phyloP scores from a whole-genome alignment of 768 basidiomycete species.

The Cyclocybe aegerita region DNA sequence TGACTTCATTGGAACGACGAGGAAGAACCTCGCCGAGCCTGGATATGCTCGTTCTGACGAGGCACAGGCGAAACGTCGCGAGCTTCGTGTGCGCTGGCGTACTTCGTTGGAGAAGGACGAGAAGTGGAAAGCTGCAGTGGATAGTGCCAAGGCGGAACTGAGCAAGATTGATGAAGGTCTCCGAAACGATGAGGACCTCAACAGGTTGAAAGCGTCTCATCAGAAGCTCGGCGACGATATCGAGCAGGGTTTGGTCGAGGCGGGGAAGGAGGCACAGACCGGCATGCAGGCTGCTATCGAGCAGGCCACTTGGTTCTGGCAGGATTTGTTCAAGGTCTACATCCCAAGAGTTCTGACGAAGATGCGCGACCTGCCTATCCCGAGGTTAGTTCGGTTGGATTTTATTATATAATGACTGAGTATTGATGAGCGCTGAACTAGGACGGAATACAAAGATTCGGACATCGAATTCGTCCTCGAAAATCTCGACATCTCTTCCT shows the following conservation, averaged over 20 bases:
- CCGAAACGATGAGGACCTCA: slow-evolving; percentile 48
- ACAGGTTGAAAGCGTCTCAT: slow-evolving; percentile 46
- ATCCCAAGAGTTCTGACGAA: slow-evolving; percentile 53
- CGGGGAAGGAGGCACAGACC: slow-evolving; percentile 32
- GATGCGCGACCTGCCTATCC: slow-evolving; percentile 67
- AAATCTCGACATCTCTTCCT: slow-evolving; percentile 67
- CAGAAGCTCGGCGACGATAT: slow-evolving; percentile 45
- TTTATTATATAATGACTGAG: not conserved
- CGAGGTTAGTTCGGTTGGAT: slow-evolving; percentile 41
- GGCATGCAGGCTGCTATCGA: slow-evolving; percentile 55
- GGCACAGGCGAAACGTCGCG: slow-evolving; percentile 36
- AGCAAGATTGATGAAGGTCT: slow-evolving; percentile 44
- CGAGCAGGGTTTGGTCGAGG: slow-evolving; percentile 38
- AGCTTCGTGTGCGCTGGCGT: slow-evolving; percentile 51
- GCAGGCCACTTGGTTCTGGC: slow-evolving; percentile 74
- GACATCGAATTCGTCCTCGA: slow-evolving; percentile 76
- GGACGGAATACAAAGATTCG: slow-evolving; percentile 69
- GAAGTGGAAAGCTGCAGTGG: slow-evolving; percentile 54
- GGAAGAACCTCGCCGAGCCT: slow-evolving; percentile 45
- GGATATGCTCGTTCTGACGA: slow-evolving; percentile 56
- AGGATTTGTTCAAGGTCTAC: slow-evolving; percentile 81
- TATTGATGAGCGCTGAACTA: slow-evolving; percentile 20
- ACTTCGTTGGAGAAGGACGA: slow-evolving; percentile 44
- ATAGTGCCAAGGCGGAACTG: slow-evolving; percentile 43
- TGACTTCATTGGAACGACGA: slow-evolving; percentile 47